phyloP scores from a whole-genome alignment of 1,284 basidiomycete genomes.

The Tylopilus sp. region DNA sequence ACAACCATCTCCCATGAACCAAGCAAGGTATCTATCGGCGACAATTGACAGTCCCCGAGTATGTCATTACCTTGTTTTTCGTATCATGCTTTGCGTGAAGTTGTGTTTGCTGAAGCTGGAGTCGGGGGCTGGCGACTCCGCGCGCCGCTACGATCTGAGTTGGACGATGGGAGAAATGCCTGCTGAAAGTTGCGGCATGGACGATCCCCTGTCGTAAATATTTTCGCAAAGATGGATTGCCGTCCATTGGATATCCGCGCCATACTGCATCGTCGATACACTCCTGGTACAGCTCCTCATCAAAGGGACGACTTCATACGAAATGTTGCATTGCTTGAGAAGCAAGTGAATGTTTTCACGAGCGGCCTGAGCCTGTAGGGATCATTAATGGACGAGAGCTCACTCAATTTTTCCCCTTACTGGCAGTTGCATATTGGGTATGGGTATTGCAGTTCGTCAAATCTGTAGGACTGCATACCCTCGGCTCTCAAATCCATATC shows the following conservation, averaged over 20 bases:
- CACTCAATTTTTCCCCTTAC: not conserved
- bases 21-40: too few relatives aligned
- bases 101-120: too few relatives aligned
- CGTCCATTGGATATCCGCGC: conserved; percentile 22
- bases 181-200: conserved; percentile 16
- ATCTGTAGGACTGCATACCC: too few relatives aligned
- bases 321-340: conserved; percentile 17
- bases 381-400: not conserved
- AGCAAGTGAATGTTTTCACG: conserved; percentile 17
- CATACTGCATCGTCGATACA: conserved; percentile 15
- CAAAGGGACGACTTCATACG: conserved; percentile 16
- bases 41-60: too few relatives aligned
- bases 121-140: too few relatives aligned
- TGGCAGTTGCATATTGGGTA: conserved; percentile 22
- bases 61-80: too few relatives aligned
- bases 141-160: too few relatives aligned
- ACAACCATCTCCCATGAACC: too few relatives aligned
- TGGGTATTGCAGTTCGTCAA: not conserved
- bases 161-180: conserved; percentile 13
- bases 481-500: too few relatives aligned
- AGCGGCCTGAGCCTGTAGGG: conserved; percentile 9
- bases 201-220: conserved; percentile 17
- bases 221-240: conserved; percentile 12
- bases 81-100: too few relatives aligned
- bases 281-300: conserved; percentile 17